These are phyloP conservation scores for Sugiyamaella grinbergsii DNA, from an alignment of 1,139 yeast species.

Conservation along the genomic window DNA sequence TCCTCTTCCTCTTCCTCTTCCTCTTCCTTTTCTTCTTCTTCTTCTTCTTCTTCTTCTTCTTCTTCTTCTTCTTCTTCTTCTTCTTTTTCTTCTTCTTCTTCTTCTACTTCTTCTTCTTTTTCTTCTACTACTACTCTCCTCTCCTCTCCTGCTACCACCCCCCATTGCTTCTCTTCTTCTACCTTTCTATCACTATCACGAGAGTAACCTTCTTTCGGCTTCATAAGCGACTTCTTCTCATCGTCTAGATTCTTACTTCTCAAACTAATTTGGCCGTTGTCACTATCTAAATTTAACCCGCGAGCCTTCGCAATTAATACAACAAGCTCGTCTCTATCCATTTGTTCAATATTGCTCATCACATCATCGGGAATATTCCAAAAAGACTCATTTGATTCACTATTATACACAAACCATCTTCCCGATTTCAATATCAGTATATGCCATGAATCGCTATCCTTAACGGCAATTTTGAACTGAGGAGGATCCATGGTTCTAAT, in stretches of 20 bases:
- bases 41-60: neutral
- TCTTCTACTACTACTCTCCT: no score
- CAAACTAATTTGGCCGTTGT: conserved; percentile 6
- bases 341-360: conserved; percentile 34
- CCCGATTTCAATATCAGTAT: conserved; percentile 51
- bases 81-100: conserved; percentile 14
- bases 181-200: no score
- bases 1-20: conserved; percentile 14
- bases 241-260: conserved; percentile 13
- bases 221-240: neutral
- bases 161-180: no score
- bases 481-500: conserved; percentile 26
- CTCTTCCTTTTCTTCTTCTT: conserved; percentile 1
- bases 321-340: conserved; percentile 45
- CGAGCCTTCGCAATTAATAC: conserved; percentile 50
- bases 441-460: conserved; percentile 44
- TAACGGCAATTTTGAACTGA: conserved; percentile 29
- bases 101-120: conserved; percentile 3
- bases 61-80: neutral
- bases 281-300: conserved; percentile 41
- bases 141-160: no score
- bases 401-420: conserved; percentile 49
- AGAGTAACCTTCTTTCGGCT: no score
- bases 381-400: conserved; percentile 38
- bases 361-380: conserved; percentile 48